A percentile compares a stretch with the other conserved stretches of the same genome.
These are phyloP conservation scores for Hyaloscypha finlandica DNA, from an alignment of 495 filamentous ascomycete species.

Conservation along the genomic window DNA sequence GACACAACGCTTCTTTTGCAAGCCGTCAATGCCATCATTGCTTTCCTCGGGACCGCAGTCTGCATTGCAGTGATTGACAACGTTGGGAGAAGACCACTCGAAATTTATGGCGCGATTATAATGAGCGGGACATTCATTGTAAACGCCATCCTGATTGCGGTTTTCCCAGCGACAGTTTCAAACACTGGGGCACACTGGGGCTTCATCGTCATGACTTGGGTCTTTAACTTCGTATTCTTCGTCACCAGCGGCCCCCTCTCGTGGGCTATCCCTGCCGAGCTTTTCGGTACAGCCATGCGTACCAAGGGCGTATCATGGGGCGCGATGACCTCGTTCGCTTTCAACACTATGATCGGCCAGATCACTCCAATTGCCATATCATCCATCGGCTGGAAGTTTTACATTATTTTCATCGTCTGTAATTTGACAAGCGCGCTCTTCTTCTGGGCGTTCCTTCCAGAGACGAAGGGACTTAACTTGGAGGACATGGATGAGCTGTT, in stretches of 20 bases:
- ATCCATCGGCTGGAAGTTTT: conserved; percentile 47
- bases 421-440: conserved; percentile 34
- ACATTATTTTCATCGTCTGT: conserved; percentile 46
- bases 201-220: conserved; percentile 39
- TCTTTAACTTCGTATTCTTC: conserved; percentile 40
- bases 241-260: conserved; percentile 31
- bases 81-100: conserved; percentile 50
- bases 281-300: conserved; percentile 21
- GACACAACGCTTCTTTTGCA: conserved; percentile 51
- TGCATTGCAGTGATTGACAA: conserved; percentile 50
- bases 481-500: conserved; percentile 34
- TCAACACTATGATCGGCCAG: conserved; percentile 54
- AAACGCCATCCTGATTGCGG: conserved; percentile 26
- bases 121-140: conserved; percentile 44
- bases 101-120: conserved; percentile 48
- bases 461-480: conserved; percentile 33
- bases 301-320: conserved; percentile 26
- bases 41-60: conserved; percentile 39
- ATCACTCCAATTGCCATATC: conserved; percentile 50
- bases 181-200: conserved; percentile 35
- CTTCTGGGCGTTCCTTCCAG: conserved; percentile 35
- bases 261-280: conserved; percentile 32
- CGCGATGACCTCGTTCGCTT: conserved; percentile 29
- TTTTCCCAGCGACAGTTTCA: conserved; percentile 41
- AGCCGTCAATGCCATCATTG: conserved; percentile 47